Conservation (phyloP, 2,329 filamentous ascomycete species). For the Diaporthe humulicola region DNA sequence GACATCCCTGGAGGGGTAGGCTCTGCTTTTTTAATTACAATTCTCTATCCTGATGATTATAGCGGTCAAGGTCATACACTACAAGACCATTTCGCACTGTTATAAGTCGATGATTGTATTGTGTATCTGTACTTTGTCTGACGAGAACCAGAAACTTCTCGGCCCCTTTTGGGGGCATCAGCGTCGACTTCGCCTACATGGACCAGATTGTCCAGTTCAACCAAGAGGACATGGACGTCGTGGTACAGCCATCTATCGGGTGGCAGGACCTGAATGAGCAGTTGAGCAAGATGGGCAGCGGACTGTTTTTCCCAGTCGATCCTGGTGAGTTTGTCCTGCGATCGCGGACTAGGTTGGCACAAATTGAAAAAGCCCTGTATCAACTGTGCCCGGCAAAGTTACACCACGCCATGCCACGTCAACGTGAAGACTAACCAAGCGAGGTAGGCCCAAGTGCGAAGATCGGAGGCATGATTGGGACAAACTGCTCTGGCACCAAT, state of each 20-base stretch:
- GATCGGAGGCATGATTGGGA: slow-evolving; percentile 87
- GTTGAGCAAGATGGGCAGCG: slow-evolving; percentile 75
- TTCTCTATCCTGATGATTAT: not conserved
- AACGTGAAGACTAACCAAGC: not conserved
- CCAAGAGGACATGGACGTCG: slow-evolving; percentile 90
- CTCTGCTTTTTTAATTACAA: too few relatives aligned
- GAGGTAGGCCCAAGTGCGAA: slow-evolving; percentile 71
- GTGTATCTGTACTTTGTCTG: not conserved
- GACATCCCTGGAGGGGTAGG: slow-evolving; percentile 81
- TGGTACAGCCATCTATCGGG: slow-evolving; percentile 91
- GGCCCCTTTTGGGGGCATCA: slow-evolving; percentile 87
- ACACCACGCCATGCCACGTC: not conserved
- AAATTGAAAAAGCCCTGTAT: not conserved
- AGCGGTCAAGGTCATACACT: not conserved
- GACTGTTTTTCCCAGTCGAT: slow-evolving; percentile 92
- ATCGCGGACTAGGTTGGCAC: not conserved
- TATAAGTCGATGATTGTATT: too few relatives aligned
- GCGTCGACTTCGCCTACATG: slow-evolving; percentile 92
- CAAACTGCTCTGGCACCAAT: slow-evolving; percentile 83
- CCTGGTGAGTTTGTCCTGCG: slow-evolving; percentile 67
- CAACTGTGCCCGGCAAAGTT: not conserved
- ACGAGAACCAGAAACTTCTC: slow-evolving; percentile 74
- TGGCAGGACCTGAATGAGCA: slow-evolving; percentile 90
- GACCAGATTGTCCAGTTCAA: slow-evolving; percentile 84
- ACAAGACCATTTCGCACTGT: too few relatives aligned